Conservation (phyloP, 2,329 filamentous ascomycete genomes). For the Rhynchosporium graminicola region DNA sequence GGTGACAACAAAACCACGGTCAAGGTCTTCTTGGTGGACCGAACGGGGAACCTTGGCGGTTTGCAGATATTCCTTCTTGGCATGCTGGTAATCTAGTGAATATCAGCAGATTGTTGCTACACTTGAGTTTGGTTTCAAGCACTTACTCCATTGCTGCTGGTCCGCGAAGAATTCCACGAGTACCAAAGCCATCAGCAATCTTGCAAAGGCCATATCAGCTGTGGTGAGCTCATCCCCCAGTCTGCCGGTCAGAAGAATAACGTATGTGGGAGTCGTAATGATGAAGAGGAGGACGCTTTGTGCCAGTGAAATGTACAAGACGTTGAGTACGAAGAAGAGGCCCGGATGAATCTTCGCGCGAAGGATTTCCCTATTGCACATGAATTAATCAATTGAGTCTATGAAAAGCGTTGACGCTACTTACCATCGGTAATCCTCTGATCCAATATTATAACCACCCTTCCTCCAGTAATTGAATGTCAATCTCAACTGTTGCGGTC, state of each 20-base stretch:
- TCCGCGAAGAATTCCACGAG: slow-evolving; percentile 80
- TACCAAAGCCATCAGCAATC: slow-evolving; percentile 56
- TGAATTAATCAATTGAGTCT: slow-evolving; percentile 5
- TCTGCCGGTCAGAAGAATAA: slow-evolving; percentile 72
- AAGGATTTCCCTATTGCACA: slow-evolving; percentile 63
- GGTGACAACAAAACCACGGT: slow-evolving; percentile 82
- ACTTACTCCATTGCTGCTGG: slow-evolving; percentile 84
- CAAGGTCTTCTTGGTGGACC: slow-evolving; percentile 73
- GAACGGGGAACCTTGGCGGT: slow-evolving; percentile 68
- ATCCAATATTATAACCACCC: slow-evolving; percentile 84
- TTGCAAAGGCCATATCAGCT: slow-evolving; percentile 60
- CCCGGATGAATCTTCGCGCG: slow-evolving; percentile 60
- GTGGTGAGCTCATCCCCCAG: slow-evolving; percentile 55
- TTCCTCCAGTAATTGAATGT: slow-evolving; percentile 98
- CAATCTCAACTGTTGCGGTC: slow-evolving; percentile 63
- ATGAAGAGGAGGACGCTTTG: slow-evolving; percentile 82
- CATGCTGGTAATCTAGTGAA: slow-evolving; percentile 69
- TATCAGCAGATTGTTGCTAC: slow-evolving; percentile 12
- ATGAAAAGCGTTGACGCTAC: slow-evolving; percentile 17
- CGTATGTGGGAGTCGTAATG: slow-evolving; percentile 80
- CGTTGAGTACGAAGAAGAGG: slow-evolving; percentile 81
- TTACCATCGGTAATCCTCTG: slow-evolving; percentile 91
- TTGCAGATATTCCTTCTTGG: slow-evolving; percentile 74
- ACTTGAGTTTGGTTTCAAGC: slow-evolving; percentile 6
- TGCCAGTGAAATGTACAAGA: slow-evolving; percentile 81